Evolutionary conservation across 805 yeast genomes (phyloP).

Genomic region (Starmerella powellii): DNA sequence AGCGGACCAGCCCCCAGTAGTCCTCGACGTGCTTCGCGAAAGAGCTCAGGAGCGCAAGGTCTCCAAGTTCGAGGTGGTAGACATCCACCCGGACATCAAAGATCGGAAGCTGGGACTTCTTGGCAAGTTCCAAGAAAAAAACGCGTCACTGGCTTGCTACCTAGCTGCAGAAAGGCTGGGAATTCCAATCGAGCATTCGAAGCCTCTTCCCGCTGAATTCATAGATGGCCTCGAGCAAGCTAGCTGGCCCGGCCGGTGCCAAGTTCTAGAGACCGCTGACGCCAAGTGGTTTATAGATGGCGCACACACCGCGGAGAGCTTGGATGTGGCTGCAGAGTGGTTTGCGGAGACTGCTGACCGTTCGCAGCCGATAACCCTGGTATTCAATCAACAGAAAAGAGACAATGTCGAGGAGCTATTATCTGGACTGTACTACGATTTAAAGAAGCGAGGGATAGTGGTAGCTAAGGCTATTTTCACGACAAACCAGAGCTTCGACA

Average conservation of each 20-base stretch:
- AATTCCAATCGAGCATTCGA: slow-evolving; percentile 14
- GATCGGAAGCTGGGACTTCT: slow-evolving; percentile 27
- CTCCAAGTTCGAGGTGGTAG: slow-evolving; percentile 40
- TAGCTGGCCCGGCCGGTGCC: slow-evolving; percentile 95
- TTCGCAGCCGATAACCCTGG: slow-evolving; percentile 37
- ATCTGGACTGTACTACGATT: slow-evolving; percentile 31
- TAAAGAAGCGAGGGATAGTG: slow-evolving; percentile 26
- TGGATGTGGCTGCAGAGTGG: slow-evolving; percentile 76
- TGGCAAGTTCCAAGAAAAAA: slow-evolving; percentile 72
- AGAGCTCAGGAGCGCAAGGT: slow-evolving; percentile 56
- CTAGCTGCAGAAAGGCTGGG: slow-evolving; percentile 45
- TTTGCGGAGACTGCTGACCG: slow-evolving; percentile 32
- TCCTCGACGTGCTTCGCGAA: slow-evolving; percentile 37
- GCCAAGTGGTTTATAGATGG: slow-evolving; percentile 86
- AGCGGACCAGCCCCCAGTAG: slow-evolving; percentile 40
- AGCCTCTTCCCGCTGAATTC: slow-evolving; percentile 19
- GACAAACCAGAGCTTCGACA: slow-evolving; percentile 83
- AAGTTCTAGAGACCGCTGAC: slow-evolving; percentile 39
- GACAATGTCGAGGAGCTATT: slow-evolving; percentile 55
- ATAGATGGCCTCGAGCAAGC: slow-evolving; percentile 19
- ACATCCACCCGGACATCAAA: slow-evolving; percentile 33
- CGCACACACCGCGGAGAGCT: slow-evolving; percentile 86
- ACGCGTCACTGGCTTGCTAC: slow-evolving; percentile 78
- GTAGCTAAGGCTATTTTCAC: slow-evolving; percentile 46
- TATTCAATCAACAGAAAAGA: slow-evolving; percentile 91